A percentile compares a stretch with the other conserved stretches of the same genome.
Conservation (phyloP, 805 yeast species). For the Metschnikowia borealis region DNA sequence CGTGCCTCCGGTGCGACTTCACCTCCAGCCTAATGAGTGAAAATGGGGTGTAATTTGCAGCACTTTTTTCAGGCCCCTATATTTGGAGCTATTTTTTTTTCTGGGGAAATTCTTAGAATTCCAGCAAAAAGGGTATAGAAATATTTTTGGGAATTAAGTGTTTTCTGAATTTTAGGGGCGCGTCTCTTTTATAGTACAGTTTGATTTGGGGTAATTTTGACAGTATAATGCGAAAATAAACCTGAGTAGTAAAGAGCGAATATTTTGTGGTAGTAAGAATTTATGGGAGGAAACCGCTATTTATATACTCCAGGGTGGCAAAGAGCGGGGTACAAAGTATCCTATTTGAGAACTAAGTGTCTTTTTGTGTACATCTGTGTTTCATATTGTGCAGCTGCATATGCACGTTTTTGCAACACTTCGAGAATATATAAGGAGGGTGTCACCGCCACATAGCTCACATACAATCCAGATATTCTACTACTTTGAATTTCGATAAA, state of each 20-base stretch:
- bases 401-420: conserved; percentile 1
- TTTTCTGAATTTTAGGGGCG: background rate
- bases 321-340: background rate
- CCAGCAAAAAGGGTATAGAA: no score
- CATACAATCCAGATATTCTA: no score
- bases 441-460: no score
- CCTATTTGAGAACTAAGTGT: no score
- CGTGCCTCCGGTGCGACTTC: conserved; percentile 11
- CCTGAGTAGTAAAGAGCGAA: background rate
- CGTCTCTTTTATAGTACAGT: background rate
- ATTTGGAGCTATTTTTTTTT: background rate
- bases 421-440: background rate
- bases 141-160: background rate
- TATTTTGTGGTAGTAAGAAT: no score
- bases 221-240: background rate
- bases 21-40: background rate
- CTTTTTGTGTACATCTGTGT: background rate
- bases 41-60: background rate
- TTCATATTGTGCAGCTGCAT: background rate
- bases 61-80: no score
- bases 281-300: background rate
- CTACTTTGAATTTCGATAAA: no score
- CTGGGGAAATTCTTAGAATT: background rate
- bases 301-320: background rate
- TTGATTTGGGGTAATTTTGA: background rate